These are phyloP conservation scores for Lachnellula arida DNA, from an alignment of 2,329 filamentous ascomycete genomes.

Conservation along the genomic window DNA sequence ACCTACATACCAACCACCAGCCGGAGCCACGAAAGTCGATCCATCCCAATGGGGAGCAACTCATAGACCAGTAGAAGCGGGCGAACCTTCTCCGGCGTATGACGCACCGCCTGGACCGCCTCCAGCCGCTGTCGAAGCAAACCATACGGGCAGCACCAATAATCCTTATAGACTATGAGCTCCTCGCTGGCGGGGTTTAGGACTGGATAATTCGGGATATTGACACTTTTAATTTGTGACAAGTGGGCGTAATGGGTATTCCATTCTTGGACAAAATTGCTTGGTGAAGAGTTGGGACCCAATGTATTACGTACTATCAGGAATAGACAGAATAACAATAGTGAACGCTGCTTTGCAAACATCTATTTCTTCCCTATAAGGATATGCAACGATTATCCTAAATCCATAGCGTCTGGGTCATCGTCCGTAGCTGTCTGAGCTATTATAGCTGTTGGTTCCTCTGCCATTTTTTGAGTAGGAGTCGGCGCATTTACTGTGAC, in stretches of 20 bases:
- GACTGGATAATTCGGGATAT: slow-evolving; percentile 9
- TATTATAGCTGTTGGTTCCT: slow-evolving; percentile 1
- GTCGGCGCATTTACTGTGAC: slow-evolving; percentile 5
- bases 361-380: slow-evolving; percentile 10
- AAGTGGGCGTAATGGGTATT: slow-evolving; percentile 18
- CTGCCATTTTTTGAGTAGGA: slow-evolving; percentile 7
- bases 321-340: slow-evolving; percentile 29
- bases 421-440: slow-evolving; percentile 25
- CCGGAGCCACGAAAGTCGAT: slow-evolving; percentile 49
- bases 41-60: slow-evolving; percentile 41
- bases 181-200: background rate
- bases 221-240: slow-evolving; percentile 15
- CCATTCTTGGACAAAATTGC: background rate
- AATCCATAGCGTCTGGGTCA: slow-evolving; percentile 63
- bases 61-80: slow-evolving; percentile 24
- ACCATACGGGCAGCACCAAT: slow-evolving; percentile 31
- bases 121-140: slow-evolving; percentile 32
- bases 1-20: slow-evolving; percentile 50
- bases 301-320: slow-evolving; percentile 30
- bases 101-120: slow-evolving; percentile 46
- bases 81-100: slow-evolving; percentile 33
- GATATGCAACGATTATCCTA: slow-evolving; percentile 37
- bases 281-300: background rate
- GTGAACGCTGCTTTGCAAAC: slow-evolving; percentile 1
- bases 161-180: slow-evolving; percentile 31